Percentiles rank a stretch among this genome's conserved stretches.
Evolutionary conservation across 1,284 basidiomycete species (phyloP).

Genomic region (Fomitopsis schrenkii): DNA sequence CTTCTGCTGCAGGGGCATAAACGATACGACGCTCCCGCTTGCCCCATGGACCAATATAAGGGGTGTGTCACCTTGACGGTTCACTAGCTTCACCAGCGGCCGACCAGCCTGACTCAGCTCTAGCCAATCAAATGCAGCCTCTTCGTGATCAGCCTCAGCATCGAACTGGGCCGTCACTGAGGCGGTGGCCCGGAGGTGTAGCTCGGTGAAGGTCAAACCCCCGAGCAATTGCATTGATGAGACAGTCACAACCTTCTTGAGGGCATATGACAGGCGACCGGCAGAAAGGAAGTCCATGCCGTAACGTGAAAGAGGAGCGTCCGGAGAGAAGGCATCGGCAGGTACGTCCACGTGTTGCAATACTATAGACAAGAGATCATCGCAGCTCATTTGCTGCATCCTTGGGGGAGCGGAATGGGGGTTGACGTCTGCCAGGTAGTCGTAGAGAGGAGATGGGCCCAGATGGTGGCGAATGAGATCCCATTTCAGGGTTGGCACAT

Average conservation of each 20-base stretch:
- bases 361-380: conserved; percentile 8
- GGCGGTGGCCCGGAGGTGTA: neutral
- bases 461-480: neutral
- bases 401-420: neutral
- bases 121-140: conserved; percentile 3
- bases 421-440: neutral
- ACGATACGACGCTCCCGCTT: neutral
- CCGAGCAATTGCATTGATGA: conserved; percentile 33
- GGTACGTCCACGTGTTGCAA: conserved; percentile 23
- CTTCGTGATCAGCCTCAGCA: neutral
- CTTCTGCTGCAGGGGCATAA: neutral
- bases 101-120: neutral
- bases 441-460: neutral
- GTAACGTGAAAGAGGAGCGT: conserved; percentile 34
- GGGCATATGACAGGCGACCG: conserved; percentile 25
- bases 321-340: conserved; percentile 26
- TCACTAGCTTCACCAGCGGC: neutral
- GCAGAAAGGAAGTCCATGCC: conserved; percentile 37
- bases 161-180: too few relatives aligned
- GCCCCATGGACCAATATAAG: neutral
- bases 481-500: conserved; percentile 2
- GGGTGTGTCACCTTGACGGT: neutral
- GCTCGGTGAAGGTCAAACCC: conserved; percentile 15
- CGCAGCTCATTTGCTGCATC: neutral
- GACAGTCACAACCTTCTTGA: conserved; percentile 25